Conservation (phyloP, 768 basidiomycete species). For the Termitomyces sp. region DNA sequence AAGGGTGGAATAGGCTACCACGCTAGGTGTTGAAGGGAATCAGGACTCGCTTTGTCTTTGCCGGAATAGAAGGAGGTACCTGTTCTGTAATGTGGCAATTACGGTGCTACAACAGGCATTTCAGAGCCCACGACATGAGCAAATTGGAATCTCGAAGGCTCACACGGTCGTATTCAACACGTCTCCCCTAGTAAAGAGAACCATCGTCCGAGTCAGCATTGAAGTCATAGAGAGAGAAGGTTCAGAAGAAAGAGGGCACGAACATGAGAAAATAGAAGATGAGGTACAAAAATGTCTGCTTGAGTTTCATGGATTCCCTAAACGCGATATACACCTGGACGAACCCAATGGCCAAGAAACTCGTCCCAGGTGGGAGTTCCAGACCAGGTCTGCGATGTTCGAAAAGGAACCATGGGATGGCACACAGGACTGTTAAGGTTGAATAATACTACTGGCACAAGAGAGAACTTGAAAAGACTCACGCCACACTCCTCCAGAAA, state of each 20-base stretch:
- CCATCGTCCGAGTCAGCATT: no score
- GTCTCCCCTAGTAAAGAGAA: conserved; percentile 61
- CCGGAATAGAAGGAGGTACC: conserved; percentile 28
- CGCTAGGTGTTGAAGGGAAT: conserved; percentile 30
- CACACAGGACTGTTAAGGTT: conserved; percentile 49
- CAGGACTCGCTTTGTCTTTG: not conserved
- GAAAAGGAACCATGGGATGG: no score
- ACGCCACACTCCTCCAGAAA: conserved; percentile 76
- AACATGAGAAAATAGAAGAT: no score
- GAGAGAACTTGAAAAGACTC: conserved; percentile 23
- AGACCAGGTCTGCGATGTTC: no score
- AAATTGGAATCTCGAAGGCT: no score
- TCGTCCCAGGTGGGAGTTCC: conserved; percentile 49
- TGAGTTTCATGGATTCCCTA: no score
- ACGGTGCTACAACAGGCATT: conserved; percentile 46
- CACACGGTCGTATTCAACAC: conserved; percentile 76
- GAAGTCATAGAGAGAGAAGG: not conserved
- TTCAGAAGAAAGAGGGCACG: no score
- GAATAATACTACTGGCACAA: not conserved
- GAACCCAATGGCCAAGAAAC: conserved; percentile 61
- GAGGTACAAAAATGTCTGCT: no score
- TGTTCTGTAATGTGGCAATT: conserved; percentile 68
- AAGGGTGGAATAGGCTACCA: conserved; percentile 71
- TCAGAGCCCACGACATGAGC: not conserved
- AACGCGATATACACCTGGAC: conserved; percentile 62